Evolutionary conservation across 495 filamentous ascomycete species (phyloP).

Genomic region (Xylaria grammica): DNA sequence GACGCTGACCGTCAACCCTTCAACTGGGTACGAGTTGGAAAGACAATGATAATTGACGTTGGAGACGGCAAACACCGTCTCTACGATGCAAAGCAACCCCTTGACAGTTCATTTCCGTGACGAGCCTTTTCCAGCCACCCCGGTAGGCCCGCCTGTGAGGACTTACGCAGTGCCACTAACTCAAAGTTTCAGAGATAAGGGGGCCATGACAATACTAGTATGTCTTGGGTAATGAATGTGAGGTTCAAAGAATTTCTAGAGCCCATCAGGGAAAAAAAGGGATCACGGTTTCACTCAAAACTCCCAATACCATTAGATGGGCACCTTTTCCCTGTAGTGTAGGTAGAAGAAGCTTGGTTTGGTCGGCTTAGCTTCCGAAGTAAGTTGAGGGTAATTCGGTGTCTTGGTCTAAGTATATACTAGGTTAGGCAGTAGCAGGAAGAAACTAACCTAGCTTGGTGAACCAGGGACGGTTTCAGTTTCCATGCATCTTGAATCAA

Average conservation of each 20-base stretch:
- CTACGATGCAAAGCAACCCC: background rate
- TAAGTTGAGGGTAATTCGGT: no score
- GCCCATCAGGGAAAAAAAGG: no score
- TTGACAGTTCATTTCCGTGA: background rate
- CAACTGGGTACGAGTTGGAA: slow-evolving; percentile 23
- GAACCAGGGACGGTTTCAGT: slow-evolving; percentile 3
- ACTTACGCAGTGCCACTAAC: background rate
- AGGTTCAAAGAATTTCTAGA: no score
- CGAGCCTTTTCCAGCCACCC: background rate
- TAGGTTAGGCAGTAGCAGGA: no score
- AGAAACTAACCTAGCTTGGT: background rate
- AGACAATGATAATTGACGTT: slow-evolving; percentile 10
- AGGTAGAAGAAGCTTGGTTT: slow-evolving; percentile 4
- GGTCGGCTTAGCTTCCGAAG: slow-evolving; percentile 11
- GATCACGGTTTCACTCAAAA: no score
- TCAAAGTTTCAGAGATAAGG: background rate
- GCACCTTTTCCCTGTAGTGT: no score
- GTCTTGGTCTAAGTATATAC: no score
- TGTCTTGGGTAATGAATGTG: no score
- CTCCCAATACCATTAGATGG: no score
- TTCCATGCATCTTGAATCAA: background rate
- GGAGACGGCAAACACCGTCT: slow-evolving; percentile 10
- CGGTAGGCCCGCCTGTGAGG: background rate
- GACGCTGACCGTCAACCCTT: slow-evolving; percentile 16
- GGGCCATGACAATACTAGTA: background rate